Evolutionary conservation across 345 rosid genomes (phyloP), one percentile per base, ranked within the genome.

Genomic region (Heritiera fomes): DNA sequence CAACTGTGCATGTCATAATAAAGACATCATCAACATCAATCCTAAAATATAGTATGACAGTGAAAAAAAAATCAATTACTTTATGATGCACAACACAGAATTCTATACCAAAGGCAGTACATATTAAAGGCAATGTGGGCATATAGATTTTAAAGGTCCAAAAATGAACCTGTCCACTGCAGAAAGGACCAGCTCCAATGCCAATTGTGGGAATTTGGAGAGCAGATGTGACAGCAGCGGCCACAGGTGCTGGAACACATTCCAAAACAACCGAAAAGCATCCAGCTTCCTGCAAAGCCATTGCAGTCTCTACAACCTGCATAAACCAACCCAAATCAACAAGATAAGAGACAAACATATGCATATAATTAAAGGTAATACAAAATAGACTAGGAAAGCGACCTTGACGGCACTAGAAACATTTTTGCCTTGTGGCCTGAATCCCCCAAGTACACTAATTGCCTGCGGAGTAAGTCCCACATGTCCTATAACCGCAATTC

Each of bases 401-500:
- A 95, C 99, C 95, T 92, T 94, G 28, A 96, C 78, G 65, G 99
- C 98, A 79, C 97, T 90, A 49, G 91, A 78, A 60, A 92, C 83
- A 80, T 83, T 89, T 85, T 76, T 91, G 28, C 99, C 99, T 73
- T 96, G 99, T 62, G 99, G 98, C 83, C 98, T 88, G 58, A 94
- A 96, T 23, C 99, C 97, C 73, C 99, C 99, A 83, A 94, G 95
- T 81, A 94, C 94, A 80, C 99, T 94, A 47, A 94, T 94, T 52
- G 99, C 98, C 81, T 96, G 98, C 73, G 99, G 98, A 49, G 99
- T 96, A 73, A 71, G 75, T 1, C 99, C 97, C 18, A 94, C 98
- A 86, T 92, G 99, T 18, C 99, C 98, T 86, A 94, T 92, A 78
- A 96, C 99, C 0, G 98, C 97, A 73, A 91, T 94, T 73, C 99